Evolutionary conservation across 768 basidiomycete species (phyloP), one percentile per base, ranked within the genome.

Genomic region (Fistulinella prunicolor): DNA sequence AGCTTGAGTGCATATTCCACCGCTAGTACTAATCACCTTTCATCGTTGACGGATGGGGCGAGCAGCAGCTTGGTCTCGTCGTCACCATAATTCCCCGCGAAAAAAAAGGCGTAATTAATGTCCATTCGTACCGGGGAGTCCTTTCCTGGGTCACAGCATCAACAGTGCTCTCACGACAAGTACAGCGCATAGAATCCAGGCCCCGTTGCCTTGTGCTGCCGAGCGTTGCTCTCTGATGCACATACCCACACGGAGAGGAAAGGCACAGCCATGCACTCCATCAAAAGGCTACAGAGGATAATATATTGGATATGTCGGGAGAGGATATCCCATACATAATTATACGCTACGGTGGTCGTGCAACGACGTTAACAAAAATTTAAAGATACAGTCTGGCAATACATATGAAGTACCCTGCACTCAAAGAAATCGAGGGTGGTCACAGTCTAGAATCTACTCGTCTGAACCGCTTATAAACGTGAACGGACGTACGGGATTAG

Each of bases 401-500:
- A 65, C 55, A 62, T 55, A 51, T 50, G 42, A 58, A 60, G 53
- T 50, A 48, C 22, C 49, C 40, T 53, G 23, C 49, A 49, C 51
- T 42, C 44, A 41, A 13, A 42, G 42, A 43, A 48, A 46, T 37
- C 24, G 37, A 45, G 26, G 21, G 28, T 24, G 17, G 26, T 47
- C 50, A 38, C 30, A 24, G 20, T 43, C 40, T 20, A 42, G 30
- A 28, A 29, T 49, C 51, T 65, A 66, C 50, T 54, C 53, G 4
- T 64, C 59, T 29, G 65, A 58, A 22, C 62, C 58, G 37, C 58
- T 53, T 44, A 67, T 49, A 53, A 67, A 66, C 38, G 60, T 63
- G 49, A 69, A 60, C 20, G 66, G 69, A 46, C 60, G 66, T 35
- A 59, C 58, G n/a, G 69, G 55, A 38, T 68, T 62, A 13, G 50